These are phyloP conservation scores for Heritiera fomes DNA, from an alignment of 345 rosid genomes.

Conservation along the genomic window DNA sequence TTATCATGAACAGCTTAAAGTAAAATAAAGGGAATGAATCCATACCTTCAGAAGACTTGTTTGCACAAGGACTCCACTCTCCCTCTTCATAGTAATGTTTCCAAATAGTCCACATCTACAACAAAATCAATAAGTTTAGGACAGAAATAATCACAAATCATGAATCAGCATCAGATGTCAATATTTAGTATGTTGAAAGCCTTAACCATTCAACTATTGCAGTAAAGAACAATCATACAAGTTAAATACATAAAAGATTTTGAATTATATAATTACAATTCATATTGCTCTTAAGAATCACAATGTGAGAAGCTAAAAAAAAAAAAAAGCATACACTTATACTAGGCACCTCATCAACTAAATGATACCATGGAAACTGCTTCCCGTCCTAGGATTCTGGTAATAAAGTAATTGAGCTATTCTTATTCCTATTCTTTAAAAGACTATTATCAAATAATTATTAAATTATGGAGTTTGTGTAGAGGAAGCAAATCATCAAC, in stretches of 20 bases:
- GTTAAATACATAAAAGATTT: neutral
- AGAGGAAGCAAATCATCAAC: neutral
- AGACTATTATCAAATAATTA: neutral
- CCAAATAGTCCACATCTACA: slow-evolving; percentile 87
- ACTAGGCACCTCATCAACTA: neutral
- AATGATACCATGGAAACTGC: neutral
- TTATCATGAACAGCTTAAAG: neutral
- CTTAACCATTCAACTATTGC: neutral
- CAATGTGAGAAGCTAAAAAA: neutral
- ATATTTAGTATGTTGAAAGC: neutral
- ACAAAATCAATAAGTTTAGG: slow-evolving; percentile 19
- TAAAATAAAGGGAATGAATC: neutral
- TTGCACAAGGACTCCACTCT: slow-evolving; percentile 78
- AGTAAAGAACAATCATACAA: neutral
- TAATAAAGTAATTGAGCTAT: neutral
- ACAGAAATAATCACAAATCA: slow-evolving; percentile 3
- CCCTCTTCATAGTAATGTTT: slow-evolving; percentile 76
- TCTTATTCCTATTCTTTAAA: neutral
- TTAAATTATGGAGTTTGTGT: neutral
- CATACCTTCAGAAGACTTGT: slow-evolving; percentile 74
- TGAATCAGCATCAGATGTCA: neutral
- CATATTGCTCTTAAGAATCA: neutral
- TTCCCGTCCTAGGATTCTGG: neutral
- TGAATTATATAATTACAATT: neutral
- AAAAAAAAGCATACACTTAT: neutral